Conservation (phyloP, 2,329 filamentous ascomycete species). For the Sporothrix euskadiensis region DNA sequence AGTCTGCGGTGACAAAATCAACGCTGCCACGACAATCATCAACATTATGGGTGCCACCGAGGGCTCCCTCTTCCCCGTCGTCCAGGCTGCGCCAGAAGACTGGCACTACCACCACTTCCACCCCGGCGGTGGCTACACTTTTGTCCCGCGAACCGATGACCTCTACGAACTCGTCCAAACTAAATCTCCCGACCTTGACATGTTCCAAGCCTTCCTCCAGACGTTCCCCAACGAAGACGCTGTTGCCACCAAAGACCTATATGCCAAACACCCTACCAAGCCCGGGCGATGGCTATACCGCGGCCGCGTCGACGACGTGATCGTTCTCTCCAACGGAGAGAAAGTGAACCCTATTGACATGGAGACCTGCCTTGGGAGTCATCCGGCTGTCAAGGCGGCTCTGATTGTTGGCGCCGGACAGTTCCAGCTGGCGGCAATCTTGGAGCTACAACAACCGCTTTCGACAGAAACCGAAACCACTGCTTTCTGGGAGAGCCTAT, state of each 20-base stretch:
- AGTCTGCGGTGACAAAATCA: background rate
- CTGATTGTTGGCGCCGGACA: background rate
- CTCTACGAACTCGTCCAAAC: background rate
- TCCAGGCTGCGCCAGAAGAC: background rate
- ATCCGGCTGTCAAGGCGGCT: background rate
- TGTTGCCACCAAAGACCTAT: background rate
- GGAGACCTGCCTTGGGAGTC: background rate
- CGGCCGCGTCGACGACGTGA: background rate
- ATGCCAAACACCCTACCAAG: background rate
- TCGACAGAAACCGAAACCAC: background rate
- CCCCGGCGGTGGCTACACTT: background rate
- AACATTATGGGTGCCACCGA: background rate
- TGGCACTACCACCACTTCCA: conserved; percentile 7
- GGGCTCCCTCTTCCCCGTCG: background rate
- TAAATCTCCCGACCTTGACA: background rate
- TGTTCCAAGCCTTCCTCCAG: background rate
- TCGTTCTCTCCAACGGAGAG: background rate
- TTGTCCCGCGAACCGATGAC: background rate
- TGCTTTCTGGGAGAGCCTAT: background rate
- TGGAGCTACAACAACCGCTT: background rate
- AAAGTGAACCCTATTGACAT: background rate
- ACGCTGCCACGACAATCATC: background rate
- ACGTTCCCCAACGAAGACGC: background rate
- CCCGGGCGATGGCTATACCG: background rate
- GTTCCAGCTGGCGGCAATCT: background rate